Percentiles rank a stretch among this genome's conserved stretches.
Conservation (phyloP, 306 rosid genomes). For the Quercus glauca region DNA sequence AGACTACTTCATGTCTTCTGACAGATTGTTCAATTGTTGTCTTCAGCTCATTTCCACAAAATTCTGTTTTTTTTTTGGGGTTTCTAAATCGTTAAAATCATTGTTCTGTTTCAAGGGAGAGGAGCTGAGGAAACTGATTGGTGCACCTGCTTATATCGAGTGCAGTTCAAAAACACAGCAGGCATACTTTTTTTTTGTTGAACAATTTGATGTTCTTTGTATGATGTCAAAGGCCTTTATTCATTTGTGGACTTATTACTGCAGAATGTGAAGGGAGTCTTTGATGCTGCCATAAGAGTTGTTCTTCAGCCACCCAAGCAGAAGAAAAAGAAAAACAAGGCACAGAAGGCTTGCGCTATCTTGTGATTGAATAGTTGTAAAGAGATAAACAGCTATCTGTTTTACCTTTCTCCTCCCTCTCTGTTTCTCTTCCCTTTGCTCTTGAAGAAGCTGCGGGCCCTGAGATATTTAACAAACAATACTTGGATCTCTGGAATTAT, state of each 20-base stretch:
- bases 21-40: background rate
- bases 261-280: slow-evolving; percentile 93
- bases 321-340: slow-evolving; percentile 96
- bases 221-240: background rate
- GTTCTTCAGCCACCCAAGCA: slow-evolving; percentile 99
- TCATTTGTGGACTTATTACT: slow-evolving; percentile 15
- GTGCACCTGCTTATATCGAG: slow-evolving; percentile 90
- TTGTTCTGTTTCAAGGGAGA: slow-evolving; percentile 61
- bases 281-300: slow-evolving; percentile 94
- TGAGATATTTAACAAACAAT: slow-evolving; percentile 46
- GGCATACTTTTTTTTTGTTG: slow-evolving; percentile 30
- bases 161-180: slow-evolving; percentile 98
- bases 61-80: background rate
- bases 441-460: slow-evolving; percentile 62
- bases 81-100: background rate
- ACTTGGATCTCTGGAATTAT: slow-evolving; percentile 54
- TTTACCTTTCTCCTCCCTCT: slow-evolving; percentile 24
- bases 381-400: slow-evolving; percentile 48
- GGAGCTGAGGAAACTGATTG: slow-evolving; percentile 91
- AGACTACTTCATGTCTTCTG: slow-evolving; percentile 8
- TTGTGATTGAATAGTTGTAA: slow-evolving; percentile 69
- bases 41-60: background rate
- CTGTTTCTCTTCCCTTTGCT: slow-evolving; percentile 33
- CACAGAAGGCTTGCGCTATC: slow-evolving; percentile 93
- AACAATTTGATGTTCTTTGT: background rate